Base-by-base conservation (phyloP, 352 stramenopile genomes). In the Globisporangium rhizosaccharum region DNA sequence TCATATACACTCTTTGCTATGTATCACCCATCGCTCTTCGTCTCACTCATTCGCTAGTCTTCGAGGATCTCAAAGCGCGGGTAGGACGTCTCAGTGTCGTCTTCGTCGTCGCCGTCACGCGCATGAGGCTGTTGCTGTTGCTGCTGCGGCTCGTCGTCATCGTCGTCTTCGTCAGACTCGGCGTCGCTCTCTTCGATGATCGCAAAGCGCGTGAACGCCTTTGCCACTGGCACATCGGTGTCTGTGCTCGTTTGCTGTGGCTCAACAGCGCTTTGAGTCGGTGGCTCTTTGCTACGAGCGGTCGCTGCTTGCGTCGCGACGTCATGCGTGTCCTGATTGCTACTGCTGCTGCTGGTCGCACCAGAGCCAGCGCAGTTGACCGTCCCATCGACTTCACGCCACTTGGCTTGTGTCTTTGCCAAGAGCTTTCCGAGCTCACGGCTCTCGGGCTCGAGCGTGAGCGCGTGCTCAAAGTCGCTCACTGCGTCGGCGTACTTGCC, bases 401-500 rank as follows among this genome's bases (percentile, higher is more conserved):
- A 82, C 58, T 95, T 96, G 28, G 79, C 57, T 36, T 73, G 69
- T 4, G 83, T 85, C 50, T 85, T 86, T 45, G 76, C 73, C n/a
- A 96, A 65, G 47, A 97, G 64, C 55, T 95, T 93, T 20, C 66
- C 59, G n/a, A 96, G 63, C 55, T 96, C 82, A 8, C 68, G 65
- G 68, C 85, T 95, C 3, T 54, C 56, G 18, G 84, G 81, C 20
- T 97, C 83, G 9, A 94, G 51, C 7, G 60, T 49, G 14, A 92
- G 53, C 23, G 82, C 87, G 39, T 79, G 54, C 52, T 89, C 58
- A 56, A 97, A 97, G 59, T 97, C 90, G 14, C 76, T 59, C 14
- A 92, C 63, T 3, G 89, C 92, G 10, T 93, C 76, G 8, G 70
- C 68, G 65, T 96, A 97, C 45, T 91, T 94, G n/a, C 87, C 85